Conservation (phyloP, 148 eudicot species). For the Fagopyrum esculentum region DNA sequence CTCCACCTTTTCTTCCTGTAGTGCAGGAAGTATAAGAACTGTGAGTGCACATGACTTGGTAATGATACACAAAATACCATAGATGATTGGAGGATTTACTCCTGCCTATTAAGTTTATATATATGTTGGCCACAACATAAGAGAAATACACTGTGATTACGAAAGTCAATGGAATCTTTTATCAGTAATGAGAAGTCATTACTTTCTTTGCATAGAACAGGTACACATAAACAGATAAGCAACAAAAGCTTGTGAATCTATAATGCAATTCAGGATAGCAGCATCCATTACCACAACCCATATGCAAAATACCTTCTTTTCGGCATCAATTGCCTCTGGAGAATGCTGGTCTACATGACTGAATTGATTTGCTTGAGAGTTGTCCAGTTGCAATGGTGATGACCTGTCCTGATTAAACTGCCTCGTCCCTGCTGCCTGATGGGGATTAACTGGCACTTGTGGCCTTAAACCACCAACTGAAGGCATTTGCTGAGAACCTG, state of each 20-base stretch:
- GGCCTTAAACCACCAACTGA: conserved; percentile 60
- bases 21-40: neutral
- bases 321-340: conserved; percentile 38
- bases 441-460: conserved; percentile 30
- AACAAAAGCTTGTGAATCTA: neutral
- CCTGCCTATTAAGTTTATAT: neutral
- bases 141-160: neutral
- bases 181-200: neutral
- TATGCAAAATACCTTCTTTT: conserved; percentile 44
- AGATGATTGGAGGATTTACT: neutral
- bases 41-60: neutral
- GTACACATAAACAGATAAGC: neutral
- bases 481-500: conserved; percentile 38
- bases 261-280: neutral
- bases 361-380: conserved; percentile 34
- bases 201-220: neutral
- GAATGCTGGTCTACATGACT: conserved; percentile 46
- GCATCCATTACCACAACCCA: neutral
- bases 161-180: neutral
- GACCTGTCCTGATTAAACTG: conserved; percentile 54
- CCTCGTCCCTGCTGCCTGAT: conserved; percentile 36
- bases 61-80: neutral
- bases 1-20: conserved; percentile 59
- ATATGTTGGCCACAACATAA: neutral
- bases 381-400: conserved; percentile 28